Evolutionary conservation across 345 rosid species (phyloP), one percentile per base, ranked within the genome.

Genomic region (Ceriops decandra): DNA sequence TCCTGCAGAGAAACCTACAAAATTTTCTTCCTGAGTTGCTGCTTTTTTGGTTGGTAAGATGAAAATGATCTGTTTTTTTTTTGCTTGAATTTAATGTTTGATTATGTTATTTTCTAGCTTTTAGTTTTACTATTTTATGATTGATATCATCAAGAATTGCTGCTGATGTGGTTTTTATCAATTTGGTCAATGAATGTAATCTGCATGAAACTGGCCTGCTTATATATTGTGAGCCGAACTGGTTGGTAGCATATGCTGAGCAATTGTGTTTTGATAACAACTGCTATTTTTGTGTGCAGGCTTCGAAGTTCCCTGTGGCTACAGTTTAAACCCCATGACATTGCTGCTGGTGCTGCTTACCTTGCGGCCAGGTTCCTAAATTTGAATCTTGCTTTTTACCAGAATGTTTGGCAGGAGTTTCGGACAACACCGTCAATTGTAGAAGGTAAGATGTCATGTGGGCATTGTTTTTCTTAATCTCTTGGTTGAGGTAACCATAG

Each of bases 241-340:
- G 75, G 68, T 63, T 71, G 81, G 82, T 82, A 65, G 68, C 30
- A 68, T 52, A 36, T 73, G 32, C 30, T 31, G 57, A 22, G 59
- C 59, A 22, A 8, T 56, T 24, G 13, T 21, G 10, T 2, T 10
- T 24, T 56, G 30, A 15, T 67, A 36, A 61, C 47, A 57, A 38
- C 27, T 33, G 15, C 8, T 62, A 16, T 63, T 78, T 52, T 72
- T 46, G 78, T 74, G 77, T 87, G 76, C 54, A 89, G 96, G 87
- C 92, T 89, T 33, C 83, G 92, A 71, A 87, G 87, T 79, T 87
- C 96, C n/a, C 70, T 87, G 58, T 89, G 96, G 96, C 90, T 89
- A 70, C 96, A 85, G 74, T 89, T 87, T 78, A 84, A 86, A 68
- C 92, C 96, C 52, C 85, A 83, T 68, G 90, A 89, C 28, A 89